phyloP scores from a whole-genome alignment of 805 yeast genomes.

The Kuraishia capsulata region DNA sequence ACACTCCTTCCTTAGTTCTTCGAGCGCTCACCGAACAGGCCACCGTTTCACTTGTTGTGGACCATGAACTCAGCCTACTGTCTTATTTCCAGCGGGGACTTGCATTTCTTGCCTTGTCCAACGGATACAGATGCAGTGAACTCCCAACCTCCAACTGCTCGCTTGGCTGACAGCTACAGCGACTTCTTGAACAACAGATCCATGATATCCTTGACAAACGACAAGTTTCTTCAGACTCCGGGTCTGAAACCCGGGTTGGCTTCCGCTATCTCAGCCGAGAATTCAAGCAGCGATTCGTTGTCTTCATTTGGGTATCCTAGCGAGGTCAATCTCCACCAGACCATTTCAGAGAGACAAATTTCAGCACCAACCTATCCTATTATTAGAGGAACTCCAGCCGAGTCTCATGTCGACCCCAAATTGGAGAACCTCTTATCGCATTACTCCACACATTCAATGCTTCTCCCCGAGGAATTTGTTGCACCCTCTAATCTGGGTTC shows the following conservation, averaged over 20 bases:
- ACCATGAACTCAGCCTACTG: conserved; percentile 14
- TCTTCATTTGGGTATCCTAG: neutral
- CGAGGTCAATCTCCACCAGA: neutral
- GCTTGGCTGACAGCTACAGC: neutral
- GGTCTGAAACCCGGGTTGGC: neutral
- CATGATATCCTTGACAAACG: neutral
- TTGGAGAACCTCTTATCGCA: conserved; percentile 8
- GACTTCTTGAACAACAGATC: conserved; percentile 2
- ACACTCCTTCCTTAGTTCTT: no score
- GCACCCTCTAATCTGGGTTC: conserved; percentile 22
- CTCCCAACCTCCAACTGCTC: no score
- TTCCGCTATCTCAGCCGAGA: neutral
- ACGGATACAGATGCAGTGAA: no score
- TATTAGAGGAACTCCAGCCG: neutral
- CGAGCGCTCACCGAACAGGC: no score
- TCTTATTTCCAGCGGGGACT: conserved; percentile 17
- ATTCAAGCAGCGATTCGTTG: neutral
- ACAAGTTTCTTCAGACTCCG: neutral
- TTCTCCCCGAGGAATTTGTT: conserved; percentile 34
- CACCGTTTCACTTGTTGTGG: no score
- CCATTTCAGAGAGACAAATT: neutral
- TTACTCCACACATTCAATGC: conserved; percentile 38
- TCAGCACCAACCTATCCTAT: neutral
- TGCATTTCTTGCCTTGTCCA: conserved; percentile 17
- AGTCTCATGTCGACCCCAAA: neutral